These are phyloP conservation scores for Arxiozyma heterogenica DNA, from an alignment of 1,139 yeast species.

Conservation along the genomic window DNA sequence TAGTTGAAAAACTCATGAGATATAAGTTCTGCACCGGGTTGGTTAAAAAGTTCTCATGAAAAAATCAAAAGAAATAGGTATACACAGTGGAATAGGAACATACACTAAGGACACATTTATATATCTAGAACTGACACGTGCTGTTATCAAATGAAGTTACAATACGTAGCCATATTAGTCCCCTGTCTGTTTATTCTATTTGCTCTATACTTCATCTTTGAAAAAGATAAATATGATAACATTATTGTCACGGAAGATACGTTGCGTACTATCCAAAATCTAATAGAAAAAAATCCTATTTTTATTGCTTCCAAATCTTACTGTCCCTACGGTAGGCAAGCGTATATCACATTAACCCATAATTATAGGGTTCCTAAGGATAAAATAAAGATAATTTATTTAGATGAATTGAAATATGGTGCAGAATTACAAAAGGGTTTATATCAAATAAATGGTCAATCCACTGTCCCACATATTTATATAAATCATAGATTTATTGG, in stretches of 20 bases:
- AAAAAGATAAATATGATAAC: slow-evolving; percentile 7
- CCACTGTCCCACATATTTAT: slow-evolving; percentile 86
- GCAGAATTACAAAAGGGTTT: slow-evolving; percentile 68
- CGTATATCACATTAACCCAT: slow-evolving; percentile 48
- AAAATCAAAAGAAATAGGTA: not conserved
- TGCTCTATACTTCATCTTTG: not conserved
- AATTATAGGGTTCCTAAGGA: slow-evolving; percentile 32
- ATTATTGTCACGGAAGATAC: slow-evolving; percentile 40
- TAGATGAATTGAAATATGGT: slow-evolving; percentile 52
- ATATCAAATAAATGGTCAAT: slow-evolving; percentile 69
- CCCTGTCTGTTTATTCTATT: not conserved
- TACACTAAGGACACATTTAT: not conserved
- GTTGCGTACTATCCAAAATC: slow-evolving; percentile 47
- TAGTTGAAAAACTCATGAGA: not conserved
- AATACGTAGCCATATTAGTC: not conserved
- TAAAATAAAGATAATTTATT: slow-evolving; percentile 56
- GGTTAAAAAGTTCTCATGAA: not conserved
- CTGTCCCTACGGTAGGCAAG: slow-evolving; percentile 62
- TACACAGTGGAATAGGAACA: not conserved
- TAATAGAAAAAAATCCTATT: slow-evolving; percentile 58
- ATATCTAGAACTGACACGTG: not conserved
- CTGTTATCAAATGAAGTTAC: not conserved
- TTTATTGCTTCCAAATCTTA: slow-evolving; percentile 77
- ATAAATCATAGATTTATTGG: slow-evolving; percentile 88
- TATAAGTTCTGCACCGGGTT: not conserved